Evolutionary conservation across 2,329 filamentous ascomycete species (phyloP).

Genomic region (Chaetomiaceae sp.): DNA sequence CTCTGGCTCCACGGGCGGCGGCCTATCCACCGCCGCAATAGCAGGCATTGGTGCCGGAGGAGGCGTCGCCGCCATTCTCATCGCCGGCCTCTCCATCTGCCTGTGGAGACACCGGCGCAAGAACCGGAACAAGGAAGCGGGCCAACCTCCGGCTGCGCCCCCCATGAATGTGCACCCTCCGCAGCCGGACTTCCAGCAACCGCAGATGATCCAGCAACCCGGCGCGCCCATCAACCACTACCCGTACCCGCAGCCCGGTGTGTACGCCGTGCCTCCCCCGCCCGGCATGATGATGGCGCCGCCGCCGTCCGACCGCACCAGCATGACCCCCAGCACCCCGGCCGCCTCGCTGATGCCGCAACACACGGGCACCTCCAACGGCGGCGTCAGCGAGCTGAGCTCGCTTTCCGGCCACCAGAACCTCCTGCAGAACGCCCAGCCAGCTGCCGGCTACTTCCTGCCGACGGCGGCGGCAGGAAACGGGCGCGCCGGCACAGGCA

Average conservation of each 20-base stretch:
- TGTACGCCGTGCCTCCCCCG: not conserved
- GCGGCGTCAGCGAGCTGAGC: conserved; percentile 17
- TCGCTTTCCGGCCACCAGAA: conserved; percentile 7
- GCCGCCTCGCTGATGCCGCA: conserved; percentile 12
- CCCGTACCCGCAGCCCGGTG: not conserved
- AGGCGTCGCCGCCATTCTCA: conserved; percentile 16
- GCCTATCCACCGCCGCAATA: conserved; percentile 18
- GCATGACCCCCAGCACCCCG: conserved; percentile 1
- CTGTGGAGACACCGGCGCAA: conserved; percentile 18
- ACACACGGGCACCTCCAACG: conserved; percentile 16
- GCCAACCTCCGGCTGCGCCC: not conserved
- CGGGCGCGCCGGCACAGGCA: conserved; percentile 1
- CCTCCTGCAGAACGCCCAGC: conserved; percentile 8
- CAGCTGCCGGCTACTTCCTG: conserved; percentile 7
- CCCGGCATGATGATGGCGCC: not conserved
- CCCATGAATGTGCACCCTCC: conserved; percentile 3
- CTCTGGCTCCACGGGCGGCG: conserved; percentile 3
- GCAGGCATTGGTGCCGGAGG: conserved; percentile 19
- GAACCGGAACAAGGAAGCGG: conserved; percentile 14
- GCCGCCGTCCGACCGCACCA: conserved; percentile 3
- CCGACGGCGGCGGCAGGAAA: not conserved
- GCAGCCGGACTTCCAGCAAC: not conserved
- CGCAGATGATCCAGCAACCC: too few species aligned
- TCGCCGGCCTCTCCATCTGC: conserved; percentile 18
- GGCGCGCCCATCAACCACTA: conserved; percentile 1